phyloP scores from a whole-genome alignment of 2,329 filamentous ascomycete species.

The Fusarium luffae region DNA sequence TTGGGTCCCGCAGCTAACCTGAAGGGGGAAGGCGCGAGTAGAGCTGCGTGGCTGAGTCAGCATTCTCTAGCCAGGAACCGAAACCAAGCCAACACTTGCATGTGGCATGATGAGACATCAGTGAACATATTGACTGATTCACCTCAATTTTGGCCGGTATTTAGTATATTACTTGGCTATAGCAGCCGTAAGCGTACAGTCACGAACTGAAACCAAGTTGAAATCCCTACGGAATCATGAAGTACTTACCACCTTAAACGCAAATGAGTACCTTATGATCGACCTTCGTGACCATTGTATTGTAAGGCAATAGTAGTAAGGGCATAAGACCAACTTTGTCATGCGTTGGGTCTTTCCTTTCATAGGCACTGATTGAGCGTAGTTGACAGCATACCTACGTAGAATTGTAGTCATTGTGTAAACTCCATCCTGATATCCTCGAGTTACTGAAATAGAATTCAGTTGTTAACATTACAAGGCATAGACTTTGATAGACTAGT shows the following conservation, averaged over 20 bases:
- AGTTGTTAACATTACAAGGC: background rate
- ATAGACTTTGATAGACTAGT: background rate
- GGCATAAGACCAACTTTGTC: too few relatives aligned
- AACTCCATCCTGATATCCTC: background rate
- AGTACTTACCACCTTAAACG: background rate
- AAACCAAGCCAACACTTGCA: background rate
- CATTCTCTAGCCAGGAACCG: constrained; percentile 8
- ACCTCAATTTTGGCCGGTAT: background rate
- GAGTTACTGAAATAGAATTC: background rate
- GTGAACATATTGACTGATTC: background rate
- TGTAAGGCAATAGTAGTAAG: too few relatives aligned
- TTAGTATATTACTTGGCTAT: background rate
- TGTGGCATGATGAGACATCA: background rate
- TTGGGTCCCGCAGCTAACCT: background rate
- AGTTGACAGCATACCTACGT: background rate
- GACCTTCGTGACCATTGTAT: background rate
- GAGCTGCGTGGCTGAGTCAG: constrained; percentile 1
- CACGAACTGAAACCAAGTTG: background rate
- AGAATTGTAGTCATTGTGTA: background rate
- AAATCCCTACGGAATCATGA: background rate
- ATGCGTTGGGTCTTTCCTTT: background rate
- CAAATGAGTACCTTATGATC: background rate
- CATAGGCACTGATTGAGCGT: background rate
- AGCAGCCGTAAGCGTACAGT: background rate
- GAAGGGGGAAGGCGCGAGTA: constrained; percentile 16